Evolutionary conservation across 179 eudicot genomes (phyloP), one percentile per base, ranked within the genome.

Genomic region (Dionaea muscipula): DNA sequence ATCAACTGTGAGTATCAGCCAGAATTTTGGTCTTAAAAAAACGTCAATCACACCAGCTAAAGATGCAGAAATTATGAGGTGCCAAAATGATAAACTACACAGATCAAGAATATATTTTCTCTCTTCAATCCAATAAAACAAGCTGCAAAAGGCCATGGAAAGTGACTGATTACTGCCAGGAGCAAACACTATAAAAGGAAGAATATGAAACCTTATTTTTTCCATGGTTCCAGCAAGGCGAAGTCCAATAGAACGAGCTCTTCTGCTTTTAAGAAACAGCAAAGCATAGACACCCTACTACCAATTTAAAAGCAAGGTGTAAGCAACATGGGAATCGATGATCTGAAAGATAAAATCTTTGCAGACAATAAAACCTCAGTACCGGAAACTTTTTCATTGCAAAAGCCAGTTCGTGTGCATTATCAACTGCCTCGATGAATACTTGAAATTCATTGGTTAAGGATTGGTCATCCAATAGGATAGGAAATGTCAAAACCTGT

Each of bases 321-420:
- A 35, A 52, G 44, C 33, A 64, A 49, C 47, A 50, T 47, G n/a
- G 53, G 4, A 56, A 18, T 37, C 25, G 27, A 8, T n/a, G 31
- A 2, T n/a, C 33, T 37, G 26, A 36, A 53, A 50, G 14, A 47
- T 22, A 59, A 41, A 24, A 47, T 41, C 41, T 14, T 20, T 39
- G 48, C 21, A 57, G 33, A 60, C 25, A 46, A 26, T 46, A 55
- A 28, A 44, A 22, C 40, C 58, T 28, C 21, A 38, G 26, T 84
- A 91, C 98, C 75, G 91, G 95, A 72, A 84, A 91, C 47, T 91
- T 91, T 65, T 87, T 81, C 69, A 83, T 86, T 53, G 81, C 88
- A 64, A 91, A 74, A 33, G 84, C 61, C 62, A 87, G 73, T 65
- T 91, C 98, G 60, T 91, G 96, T 71, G 75, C 73, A 62, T 82